A percentile compares a stretch with the other conserved stretches of the same genome.
phyloP scores from a whole-genome alignment of 1,284 basidiomycete species.

The Rhodofomes roseus region DNA sequence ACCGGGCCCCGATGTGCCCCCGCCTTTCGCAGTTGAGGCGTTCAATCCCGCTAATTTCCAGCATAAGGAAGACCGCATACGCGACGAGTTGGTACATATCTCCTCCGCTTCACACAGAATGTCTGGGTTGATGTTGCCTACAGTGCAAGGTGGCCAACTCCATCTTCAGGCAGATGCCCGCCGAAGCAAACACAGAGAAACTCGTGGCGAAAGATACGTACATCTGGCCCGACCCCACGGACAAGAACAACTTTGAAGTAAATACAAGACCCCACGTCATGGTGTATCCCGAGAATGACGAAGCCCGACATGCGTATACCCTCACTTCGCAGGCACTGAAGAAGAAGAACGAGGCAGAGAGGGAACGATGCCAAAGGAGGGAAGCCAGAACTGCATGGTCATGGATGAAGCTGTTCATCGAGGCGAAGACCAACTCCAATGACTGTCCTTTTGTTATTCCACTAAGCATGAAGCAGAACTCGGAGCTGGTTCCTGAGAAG shows the following conservation, averaged over 20 bases:
- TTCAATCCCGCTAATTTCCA: neutral
- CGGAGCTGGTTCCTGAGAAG: no score
- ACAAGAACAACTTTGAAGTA: neutral
- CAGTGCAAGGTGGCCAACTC: neutral
- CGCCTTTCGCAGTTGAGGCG: neutral
- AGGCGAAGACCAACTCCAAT: neutral
- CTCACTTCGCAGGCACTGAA: neutral
- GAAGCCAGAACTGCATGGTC: neutral
- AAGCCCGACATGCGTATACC: neutral
- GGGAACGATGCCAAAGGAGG: neutral
- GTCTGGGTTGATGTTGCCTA: no score
- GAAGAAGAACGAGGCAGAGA: neutral
- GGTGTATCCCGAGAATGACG: neutral
- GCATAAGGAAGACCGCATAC: neutral
- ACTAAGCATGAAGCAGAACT: neutral
- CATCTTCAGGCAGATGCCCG: neutral
- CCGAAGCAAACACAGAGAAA: neutral
- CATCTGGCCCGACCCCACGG: neutral
- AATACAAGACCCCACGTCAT: neutral
- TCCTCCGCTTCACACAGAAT: no score
- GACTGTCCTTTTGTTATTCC: neutral
- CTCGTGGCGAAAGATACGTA: neutral
- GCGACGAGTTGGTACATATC: neutral
- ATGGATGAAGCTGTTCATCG: neutral
- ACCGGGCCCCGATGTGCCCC: neutral